A percentile compares a stretch with the other conserved stretches of the same genome.
Conservation (phyloP, 2,329 filamentous ascomycete species). For the Rutstroemia sp. region DNA sequence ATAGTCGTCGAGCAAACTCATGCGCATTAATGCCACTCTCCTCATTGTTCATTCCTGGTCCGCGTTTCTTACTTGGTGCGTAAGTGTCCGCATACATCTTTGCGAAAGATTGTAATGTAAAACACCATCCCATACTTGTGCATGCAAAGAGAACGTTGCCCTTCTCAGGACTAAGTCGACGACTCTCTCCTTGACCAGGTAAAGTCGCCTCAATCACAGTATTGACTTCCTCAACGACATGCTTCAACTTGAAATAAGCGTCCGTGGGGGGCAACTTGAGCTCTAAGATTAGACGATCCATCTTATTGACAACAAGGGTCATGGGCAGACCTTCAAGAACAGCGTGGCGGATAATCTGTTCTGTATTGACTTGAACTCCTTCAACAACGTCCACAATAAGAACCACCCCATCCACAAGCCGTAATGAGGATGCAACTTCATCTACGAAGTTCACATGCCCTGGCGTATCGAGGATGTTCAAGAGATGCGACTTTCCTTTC, state of each 20-base stretch:
- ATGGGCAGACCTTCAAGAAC: constrained; percentile 84
- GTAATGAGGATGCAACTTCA: constrained; percentile 82
- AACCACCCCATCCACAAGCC: constrained; percentile 85
- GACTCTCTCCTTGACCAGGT: constrained; percentile 70
- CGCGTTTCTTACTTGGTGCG: constrained; percentile 30
- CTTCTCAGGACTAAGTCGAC: constrained; percentile 86
- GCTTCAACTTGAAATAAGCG: constrained; percentile 97
- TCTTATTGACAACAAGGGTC: constrained; percentile 90
- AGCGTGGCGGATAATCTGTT: constrained; percentile 94
- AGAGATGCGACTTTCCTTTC: constrained; percentile 86
- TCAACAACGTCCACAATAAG: constrained; percentile 94
- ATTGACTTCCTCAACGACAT: constrained; percentile 98
- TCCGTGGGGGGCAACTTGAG: constrained; percentile 89
- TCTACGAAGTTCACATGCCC: constrained; percentile 98
- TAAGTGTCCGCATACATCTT: constrained; percentile 94
- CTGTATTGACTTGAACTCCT: constrained; percentile 96
- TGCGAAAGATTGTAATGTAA: constrained; percentile 87
- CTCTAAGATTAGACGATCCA: constrained; percentile 91
- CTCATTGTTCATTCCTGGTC: constrained; percentile 33
- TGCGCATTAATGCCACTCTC: constrained; percentile 57
- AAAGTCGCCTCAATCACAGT: constrained; percentile 84
- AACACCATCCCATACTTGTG: constrained; percentile 92
- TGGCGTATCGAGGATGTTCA: constrained; percentile 94
- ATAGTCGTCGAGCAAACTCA: constrained; percentile 79
- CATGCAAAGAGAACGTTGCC: constrained; percentile 98